These are phyloP conservation scores for Cutaneotrichosporon mucoides DNA, from an alignment of 1,284 basidiomycete genomes.

Conservation along the genomic window DNA sequence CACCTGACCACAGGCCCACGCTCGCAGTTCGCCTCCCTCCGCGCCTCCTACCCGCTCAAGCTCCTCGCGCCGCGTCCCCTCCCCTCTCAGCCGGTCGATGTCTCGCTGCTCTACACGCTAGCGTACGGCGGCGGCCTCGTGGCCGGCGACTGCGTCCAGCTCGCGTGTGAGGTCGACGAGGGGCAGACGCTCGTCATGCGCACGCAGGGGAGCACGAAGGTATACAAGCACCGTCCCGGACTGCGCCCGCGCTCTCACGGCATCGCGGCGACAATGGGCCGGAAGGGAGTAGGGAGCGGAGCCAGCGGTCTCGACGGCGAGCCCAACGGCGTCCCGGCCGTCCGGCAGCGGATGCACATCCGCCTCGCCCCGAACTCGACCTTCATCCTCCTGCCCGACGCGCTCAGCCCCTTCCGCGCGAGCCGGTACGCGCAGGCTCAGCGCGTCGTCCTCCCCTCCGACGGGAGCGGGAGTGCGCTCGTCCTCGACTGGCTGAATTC, in stretches of 20 bases:
- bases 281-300: too few relatives aligned
- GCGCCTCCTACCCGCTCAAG: constrained; percentile 85
- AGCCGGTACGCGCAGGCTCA: constrained; percentile 79
- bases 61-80: constrained; percentile 64
- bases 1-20: constrained; percentile 18
- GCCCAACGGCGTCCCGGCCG: background rate
- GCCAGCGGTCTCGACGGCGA: too few relatives aligned
- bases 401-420: constrained; percentile 83
- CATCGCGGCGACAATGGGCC: background rate
- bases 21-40: constrained; percentile 67
- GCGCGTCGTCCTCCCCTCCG: constrained; percentile 54
- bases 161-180: constrained; percentile 61
- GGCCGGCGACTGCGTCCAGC: constrained; percentile 70
- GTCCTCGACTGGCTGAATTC: constrained; percentile 89
- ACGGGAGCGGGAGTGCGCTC: constrained; percentile 56
- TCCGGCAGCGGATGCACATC: constrained; percentile 54
- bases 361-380: constrained; percentile 55
- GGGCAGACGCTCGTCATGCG: constrained; percentile 37
- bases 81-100: constrained; percentile 43
- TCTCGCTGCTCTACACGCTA: constrained; percentile 73
- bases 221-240: constrained; percentile 71
- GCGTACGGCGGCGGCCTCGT: constrained; percentile 93
- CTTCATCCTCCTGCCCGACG: constrained; percentile 80
- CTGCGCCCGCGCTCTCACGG: constrained; percentile 38
- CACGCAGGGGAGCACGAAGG: constrained; percentile 82